Evolutionary conservation across 805 yeast genomes (phyloP).

Genomic region (Barnettozyma salicaria): DNA sequence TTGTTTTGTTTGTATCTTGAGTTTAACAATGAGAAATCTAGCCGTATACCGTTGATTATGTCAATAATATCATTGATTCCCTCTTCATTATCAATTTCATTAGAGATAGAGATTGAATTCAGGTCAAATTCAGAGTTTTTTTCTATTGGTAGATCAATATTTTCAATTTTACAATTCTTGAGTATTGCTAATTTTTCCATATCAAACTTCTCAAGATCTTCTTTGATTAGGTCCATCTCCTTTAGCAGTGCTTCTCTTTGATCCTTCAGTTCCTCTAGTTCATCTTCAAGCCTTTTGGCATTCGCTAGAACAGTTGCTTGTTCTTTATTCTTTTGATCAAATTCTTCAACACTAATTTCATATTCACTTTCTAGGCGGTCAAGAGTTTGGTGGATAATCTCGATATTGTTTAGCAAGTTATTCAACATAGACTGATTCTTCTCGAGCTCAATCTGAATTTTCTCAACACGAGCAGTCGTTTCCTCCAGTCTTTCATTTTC

Average conservation of each 20-base stretch:
- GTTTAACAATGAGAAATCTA: constrained; percentile 48
- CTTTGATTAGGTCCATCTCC: constrained; percentile 39
- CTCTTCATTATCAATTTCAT: constrained; percentile 44
- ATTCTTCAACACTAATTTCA: constrained; percentile 33
- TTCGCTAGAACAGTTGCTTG: constrained; percentile 28
- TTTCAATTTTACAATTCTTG: constrained; percentile 71
- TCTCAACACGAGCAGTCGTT: constrained; percentile 40
- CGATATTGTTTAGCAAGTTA: constrained; percentile 30
- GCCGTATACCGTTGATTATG: constrained; percentile 41
- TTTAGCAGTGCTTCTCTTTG: constrained; percentile 28
- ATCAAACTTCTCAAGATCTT: constrained; percentile 45
- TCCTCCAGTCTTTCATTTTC: constrained; percentile 56
- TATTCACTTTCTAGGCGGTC: constrained; percentile 37
- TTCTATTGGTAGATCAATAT: constrained; percentile 54
- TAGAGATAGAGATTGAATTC: constrained; percentile 8
- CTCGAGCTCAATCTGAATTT: constrained; percentile 35
- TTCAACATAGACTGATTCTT: constrained; percentile 32
- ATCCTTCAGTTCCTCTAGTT: constrained; percentile 31
- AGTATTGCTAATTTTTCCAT: constrained; percentile 53
- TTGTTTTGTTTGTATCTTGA: constrained; percentile 36
- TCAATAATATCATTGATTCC: constrained; percentile 28
- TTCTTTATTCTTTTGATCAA: constrained; percentile 29
- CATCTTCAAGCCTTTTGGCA: constrained; percentile 44
- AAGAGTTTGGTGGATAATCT: constrained; percentile 28
- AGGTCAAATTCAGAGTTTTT: constrained; percentile 5